Evolutionary conservation across 1,139 yeast species (phyloP), one percentile per base, ranked within the genome.

Genomic region (Yamadazyma siamensis): DNA sequence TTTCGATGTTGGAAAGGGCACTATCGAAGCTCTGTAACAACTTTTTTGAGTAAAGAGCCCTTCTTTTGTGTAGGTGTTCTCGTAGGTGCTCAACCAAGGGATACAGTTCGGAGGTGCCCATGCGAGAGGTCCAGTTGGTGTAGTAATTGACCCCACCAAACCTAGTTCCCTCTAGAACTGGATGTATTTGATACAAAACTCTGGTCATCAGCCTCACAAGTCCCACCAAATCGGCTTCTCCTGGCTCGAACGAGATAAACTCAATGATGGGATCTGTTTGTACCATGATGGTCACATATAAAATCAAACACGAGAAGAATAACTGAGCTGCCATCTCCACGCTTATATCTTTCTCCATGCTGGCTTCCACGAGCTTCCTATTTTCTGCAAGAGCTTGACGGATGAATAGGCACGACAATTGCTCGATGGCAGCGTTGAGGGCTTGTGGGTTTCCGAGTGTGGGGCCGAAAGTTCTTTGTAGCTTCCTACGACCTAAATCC

Each of bases 251-350:
- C n/a, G 7, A 21, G 9, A 29, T 20, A 4, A 60, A 36, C 2
- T 61, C 59, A 10, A 54, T 33, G 8, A 56, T 30, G 12, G 39
- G 38, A 28, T 47, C 50, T 2, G 64, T 63, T 27, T 57, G 61
- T 4, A 57, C 34, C 7, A 56, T 50, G 8, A 57, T 31, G 31
- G 47, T 57, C 4, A 58, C 41, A 34, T 45, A 58, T 20, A 55
- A 33, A 13, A 60, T 32, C 15, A 47, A 39, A 3, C 53, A 43
- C 3, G 58, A 46, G 5, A 50, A 29, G 5, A 40, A 31, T 13
- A 52, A 15, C 25, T 51, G 54, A 6, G 39, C 41, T 7, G 25
- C 29, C 7, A 10, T 18, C 10, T 7, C 10, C 10, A 18, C 9
- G 10, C n/a, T n/a, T n/a, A n/a, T 18, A 18, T 10, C 20, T 10